Percentiles rank a stretch among this genome's conserved stretches.
phyloP scores from a whole-genome alignment of 2,329 filamentous ascomycete genomes.

The Herpotrichia juniperi region DNA sequence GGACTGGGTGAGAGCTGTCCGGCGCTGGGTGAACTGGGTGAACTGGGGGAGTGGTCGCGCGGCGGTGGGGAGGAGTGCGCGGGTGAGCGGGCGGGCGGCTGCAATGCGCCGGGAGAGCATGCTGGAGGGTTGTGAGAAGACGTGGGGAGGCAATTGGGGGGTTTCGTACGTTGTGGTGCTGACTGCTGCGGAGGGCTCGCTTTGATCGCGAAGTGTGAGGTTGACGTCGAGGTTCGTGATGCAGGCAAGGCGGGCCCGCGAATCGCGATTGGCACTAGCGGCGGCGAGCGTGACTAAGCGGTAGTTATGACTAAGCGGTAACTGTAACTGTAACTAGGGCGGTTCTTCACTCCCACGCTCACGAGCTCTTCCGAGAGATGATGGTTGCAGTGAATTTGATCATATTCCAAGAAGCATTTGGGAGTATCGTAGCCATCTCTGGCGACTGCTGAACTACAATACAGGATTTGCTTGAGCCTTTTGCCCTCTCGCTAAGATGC shows the following conservation, averaged over 20 bases:
- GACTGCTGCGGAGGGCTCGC: slow-evolving; percentile 23
- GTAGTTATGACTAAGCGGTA: too few relatives aligned
- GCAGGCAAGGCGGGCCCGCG: slow-evolving; percentile 33
- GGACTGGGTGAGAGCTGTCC: slow-evolving; percentile 39
- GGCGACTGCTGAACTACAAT: too few relatives aligned
- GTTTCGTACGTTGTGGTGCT: slow-evolving; percentile 35
- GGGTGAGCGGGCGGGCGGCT: slow-evolving; percentile 49
- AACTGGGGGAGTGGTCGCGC: slow-evolving; percentile 36
- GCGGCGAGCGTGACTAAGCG: slow-evolving; percentile 12
- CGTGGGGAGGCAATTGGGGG: slow-evolving; percentile 34
- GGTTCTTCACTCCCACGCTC: background rate
- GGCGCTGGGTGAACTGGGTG: slow-evolving; percentile 46
- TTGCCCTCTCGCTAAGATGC: too few relatives aligned
- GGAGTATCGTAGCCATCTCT: too few relatives aligned
- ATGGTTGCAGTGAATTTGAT: too few relatives aligned
- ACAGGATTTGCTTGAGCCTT: too few relatives aligned
- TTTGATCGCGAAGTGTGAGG: background rate
- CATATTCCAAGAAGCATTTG: too few relatives aligned
- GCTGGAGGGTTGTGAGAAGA: slow-evolving; percentile 45
- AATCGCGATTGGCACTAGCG: slow-evolving; percentile 2
- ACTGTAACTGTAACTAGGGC: too few relatives aligned
- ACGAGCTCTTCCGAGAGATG: too few relatives aligned
- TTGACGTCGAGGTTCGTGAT: slow-evolving; percentile 36
- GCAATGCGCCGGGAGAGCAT: slow-evolving; percentile 53
- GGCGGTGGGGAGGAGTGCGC: slow-evolving; percentile 38